Base-by-base conservation (phyloP, 495 filamentous ascomycete genomes). In the Penicillium arizonense region DNA sequence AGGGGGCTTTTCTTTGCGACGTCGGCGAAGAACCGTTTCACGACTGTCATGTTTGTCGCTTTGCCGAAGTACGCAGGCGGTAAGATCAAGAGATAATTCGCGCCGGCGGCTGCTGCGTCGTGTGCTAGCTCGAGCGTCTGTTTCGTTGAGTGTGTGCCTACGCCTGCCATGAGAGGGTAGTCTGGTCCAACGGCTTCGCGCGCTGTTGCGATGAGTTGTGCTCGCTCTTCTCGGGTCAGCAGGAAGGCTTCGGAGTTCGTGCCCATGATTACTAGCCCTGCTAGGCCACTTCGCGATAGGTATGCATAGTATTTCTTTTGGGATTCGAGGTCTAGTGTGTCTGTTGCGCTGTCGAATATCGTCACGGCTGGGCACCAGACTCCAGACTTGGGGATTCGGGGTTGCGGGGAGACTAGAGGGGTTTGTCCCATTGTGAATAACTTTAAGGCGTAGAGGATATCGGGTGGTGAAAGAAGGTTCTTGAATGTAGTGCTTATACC, bases 211-310 rank as follows among this genome's bases (percentile, higher is more conserved):
- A 87, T 73, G 14, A 84, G 68, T 30, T 71, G 63, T 7, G 61
- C 59, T 32, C 84, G 78, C 60, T 87, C 84, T 44, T 83, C 73
- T 42, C 81, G 81, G 10, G 82, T 83, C 34, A 87, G 71, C 0
- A 86, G 77, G 64, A 86, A 83, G 5, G 83, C 78, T 63, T 87
- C 83, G 52, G 82, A 82, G 66, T 87, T 87, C 36, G 83, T 86
- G 49, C 84, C 84, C 30, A 85, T 71, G 58, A 86, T 76, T 4
- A 86, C 74, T 3, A 87, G 72, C 2, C 84, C 84, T 0, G 78
- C 67, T 3, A 86, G 77, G 0, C 80, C 79, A 2, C 77, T 74
- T 13, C 57, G 61, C 10, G 79, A 75, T 4, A 86, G 77, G 56
- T 86, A 82, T 23, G 64, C 33, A 62, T 77, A 84, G 71, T 86